These are phyloP conservation scores for Ascomycota sp. DNA, from an alignment of 2,329 filamentous ascomycete genomes.

Conservation along the genomic window DNA sequence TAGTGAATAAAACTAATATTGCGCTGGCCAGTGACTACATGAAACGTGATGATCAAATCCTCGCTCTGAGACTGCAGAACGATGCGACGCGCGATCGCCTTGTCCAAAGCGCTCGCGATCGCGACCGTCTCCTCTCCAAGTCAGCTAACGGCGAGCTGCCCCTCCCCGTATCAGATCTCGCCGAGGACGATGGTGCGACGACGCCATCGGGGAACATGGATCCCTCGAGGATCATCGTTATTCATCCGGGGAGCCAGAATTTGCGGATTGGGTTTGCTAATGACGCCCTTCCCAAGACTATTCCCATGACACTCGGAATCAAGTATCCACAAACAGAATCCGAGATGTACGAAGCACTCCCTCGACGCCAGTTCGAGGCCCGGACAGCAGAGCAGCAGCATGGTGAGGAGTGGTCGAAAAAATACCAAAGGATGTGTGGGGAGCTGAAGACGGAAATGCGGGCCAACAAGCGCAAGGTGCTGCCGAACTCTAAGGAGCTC, in stretches of 20 bases:
- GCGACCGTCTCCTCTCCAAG: slow-evolving; percentile 64
- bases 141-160: slow-evolving; percentile 44
- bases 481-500: slow-evolving; percentile 93
- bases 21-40: slow-evolving; percentile 55
- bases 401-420: slow-evolving; percentile 56
- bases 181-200: slow-evolving; percentile 31
- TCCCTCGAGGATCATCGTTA: slow-evolving; percentile 78
- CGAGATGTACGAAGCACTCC: slow-evolving; percentile 60
- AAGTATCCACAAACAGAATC: slow-evolving; percentile 60
- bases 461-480: slow-evolving; percentile 74
- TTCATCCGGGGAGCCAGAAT: slow-evolving; percentile 90
- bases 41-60: slow-evolving; percentile 90
- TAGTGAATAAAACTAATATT: not conserved
- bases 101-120: slow-evolving; percentile 67
- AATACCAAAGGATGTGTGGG: slow-evolving; percentile 60
- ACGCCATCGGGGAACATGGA: slow-evolving; percentile 38
- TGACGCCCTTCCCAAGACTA: slow-evolving; percentile 78
- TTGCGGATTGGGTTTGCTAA: slow-evolving; percentile 85
- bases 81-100: slow-evolving; percentile 70
- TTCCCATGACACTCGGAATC: slow-evolving; percentile 79
- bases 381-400: slow-evolving; percentile 55
- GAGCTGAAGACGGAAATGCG: slow-evolving; percentile 83
- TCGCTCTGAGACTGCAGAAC: slow-evolving; percentile 68
- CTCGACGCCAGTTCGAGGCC: slow-evolving; percentile 42
- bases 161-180: slow-evolving; percentile 34